Conservation (phyloP, 2,329 filamentous ascomycete genomes). For the Parastagonospora avenae region DNA sequence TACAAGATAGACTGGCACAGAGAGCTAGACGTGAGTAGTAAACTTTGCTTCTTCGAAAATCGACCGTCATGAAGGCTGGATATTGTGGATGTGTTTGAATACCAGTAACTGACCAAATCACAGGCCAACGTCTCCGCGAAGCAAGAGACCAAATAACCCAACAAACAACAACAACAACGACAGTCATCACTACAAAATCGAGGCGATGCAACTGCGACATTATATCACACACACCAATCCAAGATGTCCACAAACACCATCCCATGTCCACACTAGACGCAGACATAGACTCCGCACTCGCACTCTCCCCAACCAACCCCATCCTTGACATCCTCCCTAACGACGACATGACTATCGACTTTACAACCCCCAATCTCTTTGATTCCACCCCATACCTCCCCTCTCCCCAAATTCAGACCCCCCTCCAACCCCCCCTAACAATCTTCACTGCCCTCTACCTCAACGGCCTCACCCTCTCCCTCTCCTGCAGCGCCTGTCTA, state of each 20-base stretch:
- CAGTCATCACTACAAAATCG: background rate
- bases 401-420: conserved; percentile 6
- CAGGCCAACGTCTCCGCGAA: conserved; percentile 17
- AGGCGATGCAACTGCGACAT: background rate
- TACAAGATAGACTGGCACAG: conserved; percentile 49
- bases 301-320: background rate
- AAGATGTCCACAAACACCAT: background rate
- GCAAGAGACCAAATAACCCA: background rate
- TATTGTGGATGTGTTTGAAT: background rate
- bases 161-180: background rate
- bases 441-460: conserved; percentile 38
- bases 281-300: background rate
- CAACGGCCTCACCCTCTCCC: conserved; percentile 25
- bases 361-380: background rate
- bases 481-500: conserved; percentile 30
- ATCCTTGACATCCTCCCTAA: background rate
- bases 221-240: background rate
- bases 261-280: background rate
- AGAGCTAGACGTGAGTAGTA: conserved; percentile 41
- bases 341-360: background rate
- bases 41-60: background rate
- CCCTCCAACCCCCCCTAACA: conserved; percentile 18
- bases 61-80: background rate
- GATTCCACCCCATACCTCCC: background rate
- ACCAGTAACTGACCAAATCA: background rate